Percentiles rank a stretch among this genome's conserved stretches.
phyloP scores from a whole-genome alignment of 2,329 filamentous ascomycete genomes.

The Gnomoniopsis sp. region DNA sequence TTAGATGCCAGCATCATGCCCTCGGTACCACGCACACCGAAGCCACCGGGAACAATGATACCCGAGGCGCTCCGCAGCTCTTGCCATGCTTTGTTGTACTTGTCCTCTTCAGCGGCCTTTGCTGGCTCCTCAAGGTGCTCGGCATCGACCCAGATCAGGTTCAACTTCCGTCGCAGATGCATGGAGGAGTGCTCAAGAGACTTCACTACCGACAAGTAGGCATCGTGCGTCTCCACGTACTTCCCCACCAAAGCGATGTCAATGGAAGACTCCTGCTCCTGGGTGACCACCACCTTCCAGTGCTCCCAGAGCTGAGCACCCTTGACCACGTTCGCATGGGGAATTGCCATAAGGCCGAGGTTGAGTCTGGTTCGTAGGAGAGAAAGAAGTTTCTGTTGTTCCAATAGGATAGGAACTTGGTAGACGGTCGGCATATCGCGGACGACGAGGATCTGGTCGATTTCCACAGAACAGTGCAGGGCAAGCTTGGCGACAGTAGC shows the following conservation, averaged over 20 bases:
- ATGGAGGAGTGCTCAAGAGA: slow-evolving; percentile 89
- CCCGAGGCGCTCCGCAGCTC: slow-evolving; percentile 67
- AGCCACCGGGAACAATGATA: slow-evolving; percentile 71
- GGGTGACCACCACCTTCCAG: slow-evolving; percentile 69
- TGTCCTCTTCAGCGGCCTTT: slow-evolving; percentile 59
- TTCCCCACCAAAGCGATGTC: slow-evolving; percentile 89
- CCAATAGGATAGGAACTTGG: slow-evolving; percentile 88
- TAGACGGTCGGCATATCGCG: slow-evolving; percentile 88
- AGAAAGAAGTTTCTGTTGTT: slow-evolving; percentile 71
- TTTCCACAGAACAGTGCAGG: slow-evolving; percentile 81
- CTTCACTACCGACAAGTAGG: slow-evolving; percentile 68
- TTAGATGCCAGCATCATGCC: slow-evolving; percentile 88
- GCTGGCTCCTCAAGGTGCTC: slow-evolving; percentile 73
- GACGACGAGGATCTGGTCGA: slow-evolving; percentile 83
- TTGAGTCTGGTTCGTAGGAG: slow-evolving; percentile 64
- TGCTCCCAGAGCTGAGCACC: slow-evolving; percentile 71
- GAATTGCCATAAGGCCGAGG: slow-evolving; percentile 55
- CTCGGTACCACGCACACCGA: slow-evolving; percentile 76
- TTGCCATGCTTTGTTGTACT: slow-evolving; percentile 85
- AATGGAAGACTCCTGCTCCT: slow-evolving; percentile 67
- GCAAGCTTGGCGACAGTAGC: slow-evolving; percentile 83
- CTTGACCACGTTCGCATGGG: slow-evolving; percentile 53
- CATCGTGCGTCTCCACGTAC: slow-evolving; percentile 80
- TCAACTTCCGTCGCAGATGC: slow-evolving; percentile 75
- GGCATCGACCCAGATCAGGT: slow-evolving; percentile 81